Conservation (phyloP, 495 filamentous ascomycete species). For the Penicillium daleae region DNA sequence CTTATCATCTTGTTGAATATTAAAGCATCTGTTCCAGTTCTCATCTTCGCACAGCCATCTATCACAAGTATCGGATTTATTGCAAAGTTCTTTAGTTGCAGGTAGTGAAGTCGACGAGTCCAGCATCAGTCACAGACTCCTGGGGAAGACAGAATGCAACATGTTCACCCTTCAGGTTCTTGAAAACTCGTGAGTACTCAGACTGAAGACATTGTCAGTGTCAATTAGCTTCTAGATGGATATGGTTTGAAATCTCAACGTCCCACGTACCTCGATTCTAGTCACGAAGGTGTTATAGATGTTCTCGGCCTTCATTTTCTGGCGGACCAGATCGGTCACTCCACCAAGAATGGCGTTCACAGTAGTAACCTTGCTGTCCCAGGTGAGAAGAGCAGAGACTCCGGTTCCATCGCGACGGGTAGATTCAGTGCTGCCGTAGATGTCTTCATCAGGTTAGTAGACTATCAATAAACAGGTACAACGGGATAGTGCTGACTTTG, state of each 20-base stretch:
- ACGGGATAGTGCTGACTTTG: constrained; percentile 29
- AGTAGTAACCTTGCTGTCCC: constrained; percentile 44
- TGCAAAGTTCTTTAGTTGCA: constrained; percentile 12
- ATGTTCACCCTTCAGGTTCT: constrained; percentile 36
- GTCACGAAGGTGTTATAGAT: constrained; percentile 30
- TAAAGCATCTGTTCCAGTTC: no score
- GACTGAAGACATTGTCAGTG: constrained; percentile 15
- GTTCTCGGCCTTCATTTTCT: constrained; percentile 39
- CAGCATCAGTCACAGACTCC: constrained; percentile 26
- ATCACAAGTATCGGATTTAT: neutral
- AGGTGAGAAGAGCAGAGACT: constrained; percentile 36
- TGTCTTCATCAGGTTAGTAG: constrained; percentile 18
- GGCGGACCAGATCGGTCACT: constrained; percentile 28
- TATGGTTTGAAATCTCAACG: no score
- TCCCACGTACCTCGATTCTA: constrained; percentile 7
- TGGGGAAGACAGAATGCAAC: constrained; percentile 34
- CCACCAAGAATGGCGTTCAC: constrained; percentile 38
- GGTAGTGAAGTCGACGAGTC: constrained; percentile 32
- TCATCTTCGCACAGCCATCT: neutral
- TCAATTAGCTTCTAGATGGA: neutral
- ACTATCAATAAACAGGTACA: neutral
- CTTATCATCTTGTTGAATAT: no score
- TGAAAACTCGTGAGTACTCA: constrained; percentile 34
- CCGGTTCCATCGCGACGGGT: constrained; percentile 37
- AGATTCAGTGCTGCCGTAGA: constrained; percentile 41